phyloP scores from a whole-genome alignment of 2,329 filamentous ascomycete genomes.

The Aureobasidium namibiae region DNA sequence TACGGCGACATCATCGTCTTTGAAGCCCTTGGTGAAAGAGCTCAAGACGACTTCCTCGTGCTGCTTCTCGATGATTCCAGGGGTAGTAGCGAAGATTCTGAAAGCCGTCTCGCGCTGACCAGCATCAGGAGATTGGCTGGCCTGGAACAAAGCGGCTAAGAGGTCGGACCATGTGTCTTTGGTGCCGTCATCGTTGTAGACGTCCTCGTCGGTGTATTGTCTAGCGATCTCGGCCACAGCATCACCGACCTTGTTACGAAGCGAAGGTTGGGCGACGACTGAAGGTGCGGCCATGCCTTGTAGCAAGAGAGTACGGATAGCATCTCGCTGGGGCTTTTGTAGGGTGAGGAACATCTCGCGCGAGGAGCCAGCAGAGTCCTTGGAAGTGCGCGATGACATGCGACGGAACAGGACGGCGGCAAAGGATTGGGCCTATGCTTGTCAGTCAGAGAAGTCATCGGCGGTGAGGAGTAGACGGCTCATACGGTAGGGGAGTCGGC shows the following conservation, averaged over 20 bases:
- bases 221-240: slow-evolving; percentile 93
- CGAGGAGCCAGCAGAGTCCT: slow-evolving; percentile 61
- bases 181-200: slow-evolving; percentile 22
- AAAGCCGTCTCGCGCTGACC: slow-evolving; percentile 88
- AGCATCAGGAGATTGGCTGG: slow-evolving; percentile 76
- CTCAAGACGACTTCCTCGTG: slow-evolving; percentile 84
- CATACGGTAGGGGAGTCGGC: slow-evolving; percentile 63
- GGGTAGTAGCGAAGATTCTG: slow-evolving; percentile 89
- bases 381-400: slow-evolving; percentile 82
- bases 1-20: slow-evolving; percentile 75
- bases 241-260: slow-evolving; percentile 93
- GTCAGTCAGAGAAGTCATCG: not conserved
- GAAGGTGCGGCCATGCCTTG: slow-evolving; percentile 66
- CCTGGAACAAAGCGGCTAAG: slow-evolving; percentile 74
- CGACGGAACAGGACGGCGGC: slow-evolving; percentile 89
- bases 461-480: not conserved
- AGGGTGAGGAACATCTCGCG: slow-evolving; percentile 83
- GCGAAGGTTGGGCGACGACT: slow-evolving; percentile 46
- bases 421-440: slow-evolving; percentile 70
- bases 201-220: slow-evolving; percentile 75
- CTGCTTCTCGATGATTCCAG: slow-evolving; percentile 90
- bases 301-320: slow-evolving; percentile 77
- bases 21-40: slow-evolving; percentile 87
- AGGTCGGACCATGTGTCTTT: slow-evolving; percentile 77
- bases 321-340: slow-evolving; percentile 60